Evolutionary conservation across 192 early-diverging fungal genomes (phyloP).

Genomic region (Dispira parvispora): DNA sequence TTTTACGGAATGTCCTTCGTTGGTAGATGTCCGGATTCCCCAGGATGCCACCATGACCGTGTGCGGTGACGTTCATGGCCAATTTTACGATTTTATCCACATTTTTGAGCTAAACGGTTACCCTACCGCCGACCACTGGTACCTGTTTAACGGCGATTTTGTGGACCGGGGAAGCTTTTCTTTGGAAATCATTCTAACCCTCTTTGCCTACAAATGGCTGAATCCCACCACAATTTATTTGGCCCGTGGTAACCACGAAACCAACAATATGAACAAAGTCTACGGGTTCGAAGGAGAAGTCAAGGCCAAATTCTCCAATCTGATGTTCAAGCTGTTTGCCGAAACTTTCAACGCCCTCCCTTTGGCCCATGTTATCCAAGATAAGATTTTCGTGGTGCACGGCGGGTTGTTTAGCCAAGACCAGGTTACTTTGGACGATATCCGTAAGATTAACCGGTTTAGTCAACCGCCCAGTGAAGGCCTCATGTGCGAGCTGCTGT

Average conservation of each 20-base stretch:
- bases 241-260: slow-evolving; percentile 95
- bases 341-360: slow-evolving; percentile 93
- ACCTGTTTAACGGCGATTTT: slow-evolving; percentile 97
- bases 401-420: slow-evolving; percentile 87
- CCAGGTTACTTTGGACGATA: slow-evolving; percentile 81
- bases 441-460: slow-evolving; percentile 74
- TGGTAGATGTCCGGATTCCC: slow-evolving; percentile 77
- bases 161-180: slow-evolving; percentile 98
- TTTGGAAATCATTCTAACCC: slow-evolving; percentile 83
- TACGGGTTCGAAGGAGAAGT: slow-evolving; percentile 99
- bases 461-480: slow-evolving; percentile 52
- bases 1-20: slow-evolving; percentile 56
- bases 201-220: slow-evolving; percentile 80
- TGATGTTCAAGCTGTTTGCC: slow-evolving; percentile 87
- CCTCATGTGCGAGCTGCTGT: slow-evolving; percentile 89
- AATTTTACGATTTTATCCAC: slow-evolving; percentile 95
- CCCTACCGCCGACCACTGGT: slow-evolving; percentile 65
- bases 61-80: slow-evolving; percentile 96
- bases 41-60: slow-evolving; percentile 62
- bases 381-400: slow-evolving; percentile 92
- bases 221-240: slow-evolving; percentile 75
- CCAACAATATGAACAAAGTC: slow-evolving; percentile 96
- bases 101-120: slow-evolving; percentile 88
- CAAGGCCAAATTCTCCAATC: slow-evolving; percentile 78
- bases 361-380: slow-evolving; percentile 73